phyloP scores from a whole-genome alignment of 2,329 filamentous ascomycete genomes.

The Calonectria hawksworthii region DNA sequence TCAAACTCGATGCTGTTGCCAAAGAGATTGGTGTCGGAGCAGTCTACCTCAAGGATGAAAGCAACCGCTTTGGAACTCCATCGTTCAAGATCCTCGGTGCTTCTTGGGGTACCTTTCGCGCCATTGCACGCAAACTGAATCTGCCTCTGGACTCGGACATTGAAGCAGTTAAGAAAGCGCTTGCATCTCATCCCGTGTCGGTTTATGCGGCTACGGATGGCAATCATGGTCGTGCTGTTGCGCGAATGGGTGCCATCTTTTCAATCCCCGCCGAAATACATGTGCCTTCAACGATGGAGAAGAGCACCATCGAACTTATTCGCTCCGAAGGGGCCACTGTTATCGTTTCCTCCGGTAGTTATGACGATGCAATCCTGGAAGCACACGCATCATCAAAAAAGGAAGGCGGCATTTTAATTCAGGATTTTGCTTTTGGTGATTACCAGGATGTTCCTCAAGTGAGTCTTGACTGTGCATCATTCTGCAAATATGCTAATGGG shows the following conservation, averaged over 20 bases:
- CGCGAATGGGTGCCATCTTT: slow-evolving; percentile 75
- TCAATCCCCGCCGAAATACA: slow-evolving; percentile 69
- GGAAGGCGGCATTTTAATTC: slow-evolving; percentile 68
- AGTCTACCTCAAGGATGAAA: slow-evolving; percentile 81
- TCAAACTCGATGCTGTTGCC: slow-evolving; percentile 66
- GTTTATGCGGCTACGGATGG: slow-evolving; percentile 80
- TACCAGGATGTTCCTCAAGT: slow-evolving; percentile 76
- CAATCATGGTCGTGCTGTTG: slow-evolving; percentile 82
- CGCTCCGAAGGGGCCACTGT: slow-evolving; percentile 74
- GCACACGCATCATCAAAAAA: slow-evolving; percentile 60
- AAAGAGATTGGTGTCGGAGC: slow-evolving; percentile 67
- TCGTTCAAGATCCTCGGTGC: slow-evolving; percentile 87
- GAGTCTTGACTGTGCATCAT: slow-evolving; percentile 4
- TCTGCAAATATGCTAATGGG: not conserved
- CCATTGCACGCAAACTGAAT: slow-evolving; percentile 61
- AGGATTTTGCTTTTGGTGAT: slow-evolving; percentile 77
- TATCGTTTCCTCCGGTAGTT: slow-evolving; percentile 67
- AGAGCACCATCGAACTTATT: slow-evolving; percentile 68
- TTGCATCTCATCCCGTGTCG: slow-evolving; percentile 49
- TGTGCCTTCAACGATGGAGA: slow-evolving; percentile 72
- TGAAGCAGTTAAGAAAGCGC: slow-evolving; percentile 55
- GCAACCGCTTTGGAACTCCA: slow-evolving; percentile 75
- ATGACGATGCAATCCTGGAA: slow-evolving; percentile 72
- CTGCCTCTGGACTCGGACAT: slow-evolving; percentile 60
- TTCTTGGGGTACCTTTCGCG: slow-evolving; percentile 78